Conservation (phyloP, 2,329 filamentous ascomycete species). For the Cordyceps cicadae region DNA sequence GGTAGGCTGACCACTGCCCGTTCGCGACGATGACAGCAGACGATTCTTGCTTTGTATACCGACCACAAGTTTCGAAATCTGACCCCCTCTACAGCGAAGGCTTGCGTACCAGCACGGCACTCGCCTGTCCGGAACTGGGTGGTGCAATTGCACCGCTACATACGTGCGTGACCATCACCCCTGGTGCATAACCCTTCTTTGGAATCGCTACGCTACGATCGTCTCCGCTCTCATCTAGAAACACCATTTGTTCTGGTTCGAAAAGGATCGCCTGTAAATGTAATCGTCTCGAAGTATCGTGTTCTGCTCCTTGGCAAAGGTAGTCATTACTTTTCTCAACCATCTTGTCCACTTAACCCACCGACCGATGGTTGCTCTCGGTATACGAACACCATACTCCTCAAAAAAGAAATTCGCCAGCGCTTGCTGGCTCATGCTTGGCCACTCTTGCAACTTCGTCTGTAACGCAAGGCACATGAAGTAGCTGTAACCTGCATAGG, state of each 20-base stretch:
- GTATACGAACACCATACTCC: conserved; percentile 11
- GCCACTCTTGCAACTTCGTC: conserved; percentile 5
- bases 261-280: conserved; percentile 6
- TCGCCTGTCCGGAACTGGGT: too few relatives aligned
- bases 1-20: too few relatives aligned
- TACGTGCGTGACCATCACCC: too few relatives aligned
- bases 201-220: conserved; percentile 10
- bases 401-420: conserved; percentile 11
- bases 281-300: conserved; percentile 4
- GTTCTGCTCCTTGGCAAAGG: conserved; percentile 11
- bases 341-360: conserved; percentile 7
- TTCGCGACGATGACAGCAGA: too few relatives aligned
- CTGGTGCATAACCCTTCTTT: conserved; percentile 8
- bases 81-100: too few relatives aligned
- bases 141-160: too few relatives aligned
- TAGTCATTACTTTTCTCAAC: conserved; percentile 10
- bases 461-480: conserved; percentile 14
- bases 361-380: conserved; percentile 9
- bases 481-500: too few relatives aligned
- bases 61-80: too few relatives aligned
- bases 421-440: conserved; percentile 13
- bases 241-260: conserved; percentile 7
- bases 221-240: conserved; percentile 12
- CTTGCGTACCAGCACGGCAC: too few relatives aligned
- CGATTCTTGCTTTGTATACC: too few relatives aligned